Evolutionary conservation across 164 flowering plant genomes (phyloP).

Genomic region (Malania oleifera): DNA sequence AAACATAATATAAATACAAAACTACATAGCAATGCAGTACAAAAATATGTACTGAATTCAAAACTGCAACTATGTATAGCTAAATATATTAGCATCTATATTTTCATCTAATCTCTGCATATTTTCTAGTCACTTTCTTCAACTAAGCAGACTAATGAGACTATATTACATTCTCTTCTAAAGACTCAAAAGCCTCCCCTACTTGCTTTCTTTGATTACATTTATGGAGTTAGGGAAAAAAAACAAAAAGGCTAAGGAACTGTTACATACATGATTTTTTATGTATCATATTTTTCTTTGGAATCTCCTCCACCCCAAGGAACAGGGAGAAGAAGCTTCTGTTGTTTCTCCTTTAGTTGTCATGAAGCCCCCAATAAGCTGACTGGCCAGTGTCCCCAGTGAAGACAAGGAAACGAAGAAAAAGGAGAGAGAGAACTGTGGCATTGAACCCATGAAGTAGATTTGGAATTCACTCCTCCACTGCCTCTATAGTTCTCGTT

Average conservation of each 20-base stretch:
- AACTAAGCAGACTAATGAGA: slow-evolving; percentile 12
- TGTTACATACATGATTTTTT: slow-evolving; percentile 13
- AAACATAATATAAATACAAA: too few species aligned
- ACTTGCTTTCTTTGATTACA: slow-evolving; percentile 19
- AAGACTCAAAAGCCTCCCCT: slow-evolving; percentile 6
- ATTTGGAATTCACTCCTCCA: slow-evolving; percentile 9
- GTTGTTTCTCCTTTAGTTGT: slow-evolving; percentile 12
- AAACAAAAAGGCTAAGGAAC: slow-evolving; percentile 3
- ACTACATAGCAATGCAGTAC: too few species aligned
- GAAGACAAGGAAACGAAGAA: neutral
- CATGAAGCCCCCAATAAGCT: slow-evolving; percentile 7
- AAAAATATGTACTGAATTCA: too few species aligned
- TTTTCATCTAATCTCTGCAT: neutral
- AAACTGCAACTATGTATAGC: too few species aligned
- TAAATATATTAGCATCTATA: too few species aligned
- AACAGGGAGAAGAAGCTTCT: slow-evolving; percentile 9
- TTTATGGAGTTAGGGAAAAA: neutral
- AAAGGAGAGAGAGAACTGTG: slow-evolving; percentile 4
- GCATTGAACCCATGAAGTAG: slow-evolving; percentile 7
- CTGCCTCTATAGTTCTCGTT: slow-evolving; percentile 9
- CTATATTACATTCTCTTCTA: slow-evolving; percentile 19
- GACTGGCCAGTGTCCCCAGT: neutral
- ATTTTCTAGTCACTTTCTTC: slow-evolving; percentile 1
- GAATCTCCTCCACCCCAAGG: slow-evolving; percentile 11
- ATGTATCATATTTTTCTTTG: slow-evolving; percentile 12